Percentiles rank a stretch among this genome's conserved stretches.
Evolutionary conservation across 257 asterid genomes (phyloP).

Genomic region (Primulina eburnea): DNA sequence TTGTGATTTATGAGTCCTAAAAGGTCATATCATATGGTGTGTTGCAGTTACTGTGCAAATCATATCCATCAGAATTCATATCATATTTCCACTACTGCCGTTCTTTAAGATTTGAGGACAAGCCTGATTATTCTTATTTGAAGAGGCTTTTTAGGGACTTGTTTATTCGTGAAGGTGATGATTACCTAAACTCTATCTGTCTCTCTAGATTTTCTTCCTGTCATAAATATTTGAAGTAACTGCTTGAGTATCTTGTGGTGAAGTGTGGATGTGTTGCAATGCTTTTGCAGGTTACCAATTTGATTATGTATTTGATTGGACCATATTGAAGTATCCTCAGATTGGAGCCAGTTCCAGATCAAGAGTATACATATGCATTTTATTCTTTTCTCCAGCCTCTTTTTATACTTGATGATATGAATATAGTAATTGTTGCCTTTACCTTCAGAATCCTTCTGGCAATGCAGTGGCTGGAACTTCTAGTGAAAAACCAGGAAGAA

Average conservation of each 20-base stretch:
- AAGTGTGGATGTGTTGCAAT: neutral
- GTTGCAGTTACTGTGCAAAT: neutral
- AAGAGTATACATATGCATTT: slow-evolving; percentile 32
- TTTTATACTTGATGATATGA: neutral
- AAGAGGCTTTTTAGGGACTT: slow-evolving; percentile 58
- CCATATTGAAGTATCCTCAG: slow-evolving; percentile 56
- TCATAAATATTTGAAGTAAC: neutral
- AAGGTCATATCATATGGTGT: neutral
- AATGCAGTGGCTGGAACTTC: slow-evolving; percentile 46
- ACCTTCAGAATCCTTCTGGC: slow-evolving; percentile 37
- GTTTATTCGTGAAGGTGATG: slow-evolving; percentile 49
- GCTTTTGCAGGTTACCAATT: slow-evolving; percentile 48
- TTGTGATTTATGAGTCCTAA: neutral
- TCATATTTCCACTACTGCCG: slow-evolving; percentile 61
- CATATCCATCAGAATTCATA: slow-evolving; percentile 52
- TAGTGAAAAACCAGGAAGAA: slow-evolving; percentile 46
- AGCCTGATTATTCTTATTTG: slow-evolving; percentile 56
- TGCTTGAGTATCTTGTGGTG: neutral
- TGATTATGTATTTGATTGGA: slow-evolving; percentile 61
- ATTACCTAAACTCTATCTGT: neutral
- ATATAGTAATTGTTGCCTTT: neutral
- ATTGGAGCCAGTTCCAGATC: slow-evolving; percentile 51
- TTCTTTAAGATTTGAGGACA: slow-evolving; percentile 55
- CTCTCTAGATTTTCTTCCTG: too few species aligned
- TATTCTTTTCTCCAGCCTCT: neutral